Evolutionary conservation across 2,329 filamentous ascomycete species (phyloP).

Genomic region (Exophiala xenobiotica): DNA sequence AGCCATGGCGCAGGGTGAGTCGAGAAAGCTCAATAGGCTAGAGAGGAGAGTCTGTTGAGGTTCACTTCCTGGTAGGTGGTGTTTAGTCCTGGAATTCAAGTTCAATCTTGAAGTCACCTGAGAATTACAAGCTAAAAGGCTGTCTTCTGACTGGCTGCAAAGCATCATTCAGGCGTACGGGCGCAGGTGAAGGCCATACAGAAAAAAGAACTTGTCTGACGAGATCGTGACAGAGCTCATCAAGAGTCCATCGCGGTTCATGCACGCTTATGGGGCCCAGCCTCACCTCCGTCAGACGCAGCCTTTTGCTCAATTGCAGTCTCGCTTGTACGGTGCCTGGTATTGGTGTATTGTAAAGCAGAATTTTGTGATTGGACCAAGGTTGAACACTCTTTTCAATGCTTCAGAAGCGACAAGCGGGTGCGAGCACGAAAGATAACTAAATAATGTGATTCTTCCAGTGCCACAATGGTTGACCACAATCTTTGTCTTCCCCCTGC

Average conservation of each 20-base stretch:
- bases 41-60: slow-evolving; percentile 15
- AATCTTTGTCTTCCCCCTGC: not conserved
- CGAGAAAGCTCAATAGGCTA: not conserved
- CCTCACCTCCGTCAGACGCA: too few relatives aligned
- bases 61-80: slow-evolving; percentile 7
- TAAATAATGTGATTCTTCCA: too few relatives aligned
- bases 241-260: too few relatives aligned
- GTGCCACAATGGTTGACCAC: not conserved
- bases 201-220: too few relatives aligned
- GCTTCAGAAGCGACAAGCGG: too few relatives aligned
- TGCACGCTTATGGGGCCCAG: too few relatives aligned
- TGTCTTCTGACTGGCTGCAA: not conserved
- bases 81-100: not conserved
- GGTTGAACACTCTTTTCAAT: not conserved
- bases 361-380: not conserved
- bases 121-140: slow-evolving; percentile 6
- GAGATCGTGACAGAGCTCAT: too few relatives aligned
- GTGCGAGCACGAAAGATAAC: too few relatives aligned
- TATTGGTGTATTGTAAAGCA: not conserved
- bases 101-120: slow-evolving; percentile 3
- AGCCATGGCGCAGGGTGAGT: slow-evolving; percentile 55
- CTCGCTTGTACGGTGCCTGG: slow-evolving; percentile 8
- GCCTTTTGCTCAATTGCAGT: too few relatives aligned
- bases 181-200: too few relatives aligned
- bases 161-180: too few relatives aligned